Evolutionary conservation across 768 basidiomycete species (phyloP), one percentile per base, ranked within the genome.

Genomic region (Naganishia randhawae): DNA sequence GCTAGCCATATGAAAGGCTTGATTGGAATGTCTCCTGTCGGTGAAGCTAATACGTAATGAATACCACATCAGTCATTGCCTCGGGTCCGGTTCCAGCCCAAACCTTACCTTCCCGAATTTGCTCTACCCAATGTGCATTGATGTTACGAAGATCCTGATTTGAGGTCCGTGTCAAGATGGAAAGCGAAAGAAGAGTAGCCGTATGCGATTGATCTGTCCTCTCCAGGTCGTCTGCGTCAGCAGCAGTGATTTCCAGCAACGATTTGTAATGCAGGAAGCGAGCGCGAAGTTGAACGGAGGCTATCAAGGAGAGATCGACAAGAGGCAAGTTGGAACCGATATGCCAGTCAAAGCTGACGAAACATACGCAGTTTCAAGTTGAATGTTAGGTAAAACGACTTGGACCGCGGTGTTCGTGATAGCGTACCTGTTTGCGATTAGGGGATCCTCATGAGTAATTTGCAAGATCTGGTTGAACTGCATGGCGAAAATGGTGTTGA

Each of bases 401-500:
- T 70, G 19, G 1, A 25, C 27, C 35, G 19, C 13, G 50, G 3
- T 6, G 70, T 66, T 63, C 50, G n/a, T 10, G 54, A 4, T 2
- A 3, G 16, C 33, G 3, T 61, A 72, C 72, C 69, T 69, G 5
- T 67, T 62, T 10, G 70, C 71, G 0, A 73, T 51, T 16, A 73
- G 50, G 1, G 69, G 71, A 63, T 73, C 73, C 7, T 69, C 71
- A 32, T 71, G 73, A 1, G 65, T 48, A 32, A 73, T 73, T 22
- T 71, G 65, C 67, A 73, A 61, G 29, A 71, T 71, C 45, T 70
- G 71, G 33, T 69, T 69, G 50, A 73, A 73, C 53, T 73, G 73
- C 69, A 73, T 70, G 27, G 69, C 66, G 55, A 71, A 73, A 39
- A 73, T 68, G 3, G 73, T 71, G 39, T 73, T 73, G 67, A 68